Evolutionary conservation across 1,284 basidiomycete genomes (phyloP), one percentile per base, ranked within the genome.

Genomic region (Xerocomus amazonicus): DNA sequence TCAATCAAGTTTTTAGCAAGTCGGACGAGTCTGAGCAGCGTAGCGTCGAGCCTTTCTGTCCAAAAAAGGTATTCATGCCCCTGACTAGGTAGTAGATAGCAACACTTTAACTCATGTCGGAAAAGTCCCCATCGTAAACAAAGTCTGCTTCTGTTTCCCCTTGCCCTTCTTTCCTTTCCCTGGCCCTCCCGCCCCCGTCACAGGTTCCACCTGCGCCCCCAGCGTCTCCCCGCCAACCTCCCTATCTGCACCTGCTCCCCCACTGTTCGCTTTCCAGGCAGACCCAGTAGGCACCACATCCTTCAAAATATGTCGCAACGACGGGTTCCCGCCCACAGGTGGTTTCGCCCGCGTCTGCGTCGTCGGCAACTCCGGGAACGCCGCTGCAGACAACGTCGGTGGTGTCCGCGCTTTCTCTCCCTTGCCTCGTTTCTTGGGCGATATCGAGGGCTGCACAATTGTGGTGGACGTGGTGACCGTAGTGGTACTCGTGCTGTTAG

Each of bases 91-190:
- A 37, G 16, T 3, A 9, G 9, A 29, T 28, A 13, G 28, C 13
- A 6, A n/a, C 29, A 6, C 46, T 23, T 31, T 3, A 12, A 4
- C 46, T 70, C 60, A 81, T 12, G 78, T 68, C 28, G 83, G 81
- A 69, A 84, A 83, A 10, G 82, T 73, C 8, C 84, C 84, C 51
- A 81, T 63, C 16, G 73, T 88, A 61, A 93, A 92, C 58, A 94
- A 66, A 17, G 83, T 86, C 73, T 93, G 88, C 69, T 92, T 92
- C 65, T 83, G 79, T 66, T 92, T 90, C 57, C 82, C 82, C 56
- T 77, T 83, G 0, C 62, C 69, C 26, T 5, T 28, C 3, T 19
- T 33, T 10, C 10, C 29, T 9, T 12, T 17, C 8, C 17, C 16
- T 8, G 16, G 19, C 4, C 19, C 19, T 23, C 55, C 61, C 9